Base-by-base conservation (phyloP, 768 basidiomycete genomes). In the Leucosporidium yakuticum region DNA sequence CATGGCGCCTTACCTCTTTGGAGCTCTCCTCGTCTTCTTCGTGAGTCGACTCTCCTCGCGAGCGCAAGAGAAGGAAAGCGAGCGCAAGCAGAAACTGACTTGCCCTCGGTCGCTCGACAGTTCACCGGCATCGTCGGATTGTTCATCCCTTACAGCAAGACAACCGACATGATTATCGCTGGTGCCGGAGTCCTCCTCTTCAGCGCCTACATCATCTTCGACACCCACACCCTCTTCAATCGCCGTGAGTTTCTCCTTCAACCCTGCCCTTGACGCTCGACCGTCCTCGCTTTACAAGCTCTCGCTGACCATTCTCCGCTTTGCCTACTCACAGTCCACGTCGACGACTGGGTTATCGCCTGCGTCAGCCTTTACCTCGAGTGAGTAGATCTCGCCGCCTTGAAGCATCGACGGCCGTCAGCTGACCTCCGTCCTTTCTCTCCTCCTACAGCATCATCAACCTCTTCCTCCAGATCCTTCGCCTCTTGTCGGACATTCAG, bases 321-420 rank as follows among this genome's bases (percentile, higher is more conserved):
- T n/a, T n/a, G n/a, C n/a, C n/a, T n/a, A n/a, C n/a, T n/a, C n/a
- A n/a, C 57, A 15, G 70, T 96, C 25, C 90, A 89, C 2, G 91
- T 92, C 5, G 96, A 99, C 72, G 96, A 99, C 78, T 92, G 85
- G 78, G 92, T 96, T 73, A 81, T 96, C 81, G 95, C 87, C 47
- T 83, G 91, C 23, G 88, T 97, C 76, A 88, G 86, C 72, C 85
- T 98, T n/a, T 98, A 97, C 80, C 86, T 97, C 64, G 95, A 97
- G 86, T 89, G 80, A 73, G 86, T 86, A 63, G n/a, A n/a, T n/a
- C n/a, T n/a, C n/a, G n/a, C n/a, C n/a, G n/a, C n/a, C n/a, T n/a
- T n/a, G n/a, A n/a, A n/a, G n/a, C n/a, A n/a, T n/a, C n/a, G 15
- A 34, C 49, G 51, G 4, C 64, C 74, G 36, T 36, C 54, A 59